These are phyloP conservation scores for Evernia prunastri DNA, from an alignment of 495 filamentous ascomycete genomes.

Conservation along the genomic window DNA sequence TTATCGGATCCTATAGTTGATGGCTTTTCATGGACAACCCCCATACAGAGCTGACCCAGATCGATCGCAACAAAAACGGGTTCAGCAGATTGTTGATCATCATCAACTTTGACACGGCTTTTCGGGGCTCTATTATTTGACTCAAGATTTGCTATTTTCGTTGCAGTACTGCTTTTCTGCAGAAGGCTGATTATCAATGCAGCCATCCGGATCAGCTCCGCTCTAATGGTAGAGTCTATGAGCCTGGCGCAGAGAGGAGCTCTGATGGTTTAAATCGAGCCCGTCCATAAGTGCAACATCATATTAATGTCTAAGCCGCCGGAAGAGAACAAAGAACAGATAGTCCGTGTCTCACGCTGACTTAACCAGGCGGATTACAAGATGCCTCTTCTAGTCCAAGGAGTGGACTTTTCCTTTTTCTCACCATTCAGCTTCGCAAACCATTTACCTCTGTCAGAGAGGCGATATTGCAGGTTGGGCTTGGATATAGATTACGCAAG, in stretches of 20 bases:
- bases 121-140: background rate
- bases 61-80: background rate
- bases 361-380: background rate
- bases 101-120: background rate
- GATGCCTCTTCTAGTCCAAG: background rate
- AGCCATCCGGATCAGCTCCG: background rate
- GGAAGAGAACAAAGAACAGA: background rate
- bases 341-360: background rate
- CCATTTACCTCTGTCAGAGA: background rate
- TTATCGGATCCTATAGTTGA: no score
- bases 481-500: background rate
- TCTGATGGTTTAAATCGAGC: background rate
- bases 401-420: background rate
- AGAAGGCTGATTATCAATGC: background rate
- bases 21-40: background rate
- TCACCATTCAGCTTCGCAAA: background rate
- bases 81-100: background rate
- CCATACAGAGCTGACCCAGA: background rate
- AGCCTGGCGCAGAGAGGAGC: background rate
- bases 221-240: background rate
- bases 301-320: background rate
- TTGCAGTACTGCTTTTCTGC: background rate
- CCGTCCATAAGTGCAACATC: background rate
- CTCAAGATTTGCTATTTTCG: background rate
- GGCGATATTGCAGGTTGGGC: no score